A percentile compares a stretch with the other conserved stretches of the same genome.
Evolutionary conservation across 805 yeast species (phyloP).

Genomic region (Diddensiella caesifluorescens): DNA sequence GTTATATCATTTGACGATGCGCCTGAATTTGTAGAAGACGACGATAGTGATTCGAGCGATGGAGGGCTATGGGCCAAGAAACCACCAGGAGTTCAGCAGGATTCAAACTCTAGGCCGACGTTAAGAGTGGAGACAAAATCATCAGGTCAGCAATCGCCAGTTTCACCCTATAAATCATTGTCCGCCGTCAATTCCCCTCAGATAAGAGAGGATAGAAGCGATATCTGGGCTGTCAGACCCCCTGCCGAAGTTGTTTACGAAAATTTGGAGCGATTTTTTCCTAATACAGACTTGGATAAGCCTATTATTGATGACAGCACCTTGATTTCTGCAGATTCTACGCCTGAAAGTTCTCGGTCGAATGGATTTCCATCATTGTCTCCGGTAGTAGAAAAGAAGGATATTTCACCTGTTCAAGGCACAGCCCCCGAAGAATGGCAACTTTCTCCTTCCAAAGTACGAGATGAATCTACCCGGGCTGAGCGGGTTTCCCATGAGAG

Average conservation of each 20-base stretch:
- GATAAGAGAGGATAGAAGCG: constrained; percentile 15
- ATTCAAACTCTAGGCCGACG: constrained; percentile 10
- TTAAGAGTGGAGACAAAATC: constrained; percentile 12
- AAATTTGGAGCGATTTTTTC: constrained; percentile 87
- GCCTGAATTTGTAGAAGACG: constrained; percentile 43
- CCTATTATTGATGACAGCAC: constrained; percentile 68
- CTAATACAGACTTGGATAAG: constrained; percentile 84
- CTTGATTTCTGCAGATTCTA: not conserved
- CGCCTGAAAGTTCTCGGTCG: constrained; percentile 1
- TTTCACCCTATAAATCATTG: constrained; percentile 10
- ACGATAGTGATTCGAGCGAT: constrained; percentile 41
- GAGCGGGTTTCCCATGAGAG: not conserved
- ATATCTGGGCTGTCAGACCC: constrained; percentile 76
- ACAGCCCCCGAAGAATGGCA: constrained; percentile 6
- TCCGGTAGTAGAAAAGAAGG: constrained; percentile 21
- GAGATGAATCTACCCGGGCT: constrained; percentile 4
- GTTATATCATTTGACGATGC: constrained; percentile 69
- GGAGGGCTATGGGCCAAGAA: constrained; percentile 58
- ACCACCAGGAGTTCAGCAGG: constrained; percentile 21
- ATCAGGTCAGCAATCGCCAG: constrained; percentile 12
- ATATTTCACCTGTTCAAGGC: constrained; percentile 5
- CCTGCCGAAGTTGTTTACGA: constrained; percentile 91
- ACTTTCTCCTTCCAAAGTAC: constrained; percentile 7
- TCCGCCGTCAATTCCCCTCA: constrained; percentile 14
- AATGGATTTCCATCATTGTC: constrained; percentile 8